Percentiles rank a stretch among this genome's conserved stretches.
Conservation (phyloP, 208 protist species). For the Trypanosoma platydactyli region DNA sequence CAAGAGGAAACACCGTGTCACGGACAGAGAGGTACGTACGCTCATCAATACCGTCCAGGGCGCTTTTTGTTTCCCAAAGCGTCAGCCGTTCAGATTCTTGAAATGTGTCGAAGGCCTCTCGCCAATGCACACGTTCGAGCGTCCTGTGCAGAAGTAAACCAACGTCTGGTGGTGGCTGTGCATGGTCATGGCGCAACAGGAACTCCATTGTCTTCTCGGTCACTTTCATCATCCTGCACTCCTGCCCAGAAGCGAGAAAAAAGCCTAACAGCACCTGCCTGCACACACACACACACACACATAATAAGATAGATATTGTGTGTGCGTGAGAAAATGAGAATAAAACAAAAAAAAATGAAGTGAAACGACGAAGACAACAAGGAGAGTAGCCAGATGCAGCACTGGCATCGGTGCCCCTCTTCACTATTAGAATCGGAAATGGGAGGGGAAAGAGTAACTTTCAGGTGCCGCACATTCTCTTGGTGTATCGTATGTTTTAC, state of each 20-base stretch:
- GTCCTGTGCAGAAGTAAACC: slow-evolving; percentile 19
- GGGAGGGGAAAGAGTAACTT: neutral
- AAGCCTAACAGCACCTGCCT: neutral
- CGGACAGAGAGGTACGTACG: slow-evolving; percentile 48
- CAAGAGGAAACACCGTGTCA: slow-evolving; percentile 72
- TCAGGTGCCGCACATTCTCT: neutral
- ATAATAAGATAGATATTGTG: neutral
- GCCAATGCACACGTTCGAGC: slow-evolving; percentile 56
- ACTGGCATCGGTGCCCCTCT: neutral
- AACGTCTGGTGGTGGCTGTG: slow-evolving; percentile 37
- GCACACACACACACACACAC: slow-evolving; percentile 7
- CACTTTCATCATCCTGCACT: slow-evolving; percentile 45
- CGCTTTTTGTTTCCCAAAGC: slow-evolving; percentile 64
- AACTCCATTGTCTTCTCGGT: slow-evolving; percentile 76
- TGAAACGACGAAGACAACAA: neutral
- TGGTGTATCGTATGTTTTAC: neutral
- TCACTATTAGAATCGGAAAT: neutral
- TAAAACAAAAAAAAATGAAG: slow-evolving; percentile 5
- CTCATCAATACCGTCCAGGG: slow-evolving; percentile 49
- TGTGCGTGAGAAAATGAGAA: neutral
- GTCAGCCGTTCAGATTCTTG: slow-evolving; percentile 39
- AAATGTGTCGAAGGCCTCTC: slow-evolving; percentile 72
- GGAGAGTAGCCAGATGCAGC: neutral
- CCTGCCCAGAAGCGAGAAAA: neutral
- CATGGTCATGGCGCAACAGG: slow-evolving; percentile 42